These are phyloP conservation scores for Colletotrichum costaricense DNA, from an alignment of 2,329 filamentous ascomycete genomes.

Conservation along the genomic window DNA sequence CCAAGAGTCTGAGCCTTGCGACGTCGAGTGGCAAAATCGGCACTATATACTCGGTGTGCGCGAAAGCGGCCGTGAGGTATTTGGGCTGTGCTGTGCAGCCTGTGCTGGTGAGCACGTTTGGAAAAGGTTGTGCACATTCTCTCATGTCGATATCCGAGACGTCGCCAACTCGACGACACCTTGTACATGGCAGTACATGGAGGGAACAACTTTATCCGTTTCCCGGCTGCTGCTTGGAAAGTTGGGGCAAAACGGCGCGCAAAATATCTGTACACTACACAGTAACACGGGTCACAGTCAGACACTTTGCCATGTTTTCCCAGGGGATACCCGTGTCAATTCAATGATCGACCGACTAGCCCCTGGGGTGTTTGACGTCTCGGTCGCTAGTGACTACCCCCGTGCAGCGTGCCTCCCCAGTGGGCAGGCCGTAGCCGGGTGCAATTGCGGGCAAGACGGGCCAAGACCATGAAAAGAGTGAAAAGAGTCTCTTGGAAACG, in stretches of 20 bases:
- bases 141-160: slow-evolving; percentile 24
- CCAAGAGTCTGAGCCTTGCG: background rate
- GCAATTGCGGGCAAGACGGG: background rate
- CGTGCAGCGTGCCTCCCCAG: no score
- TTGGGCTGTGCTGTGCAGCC: background rate
- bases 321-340: slow-evolving; percentile 19
- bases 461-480: background rate
- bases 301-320: background rate
- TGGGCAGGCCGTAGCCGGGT: background rate
- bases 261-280: background rate
- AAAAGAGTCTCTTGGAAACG: background rate
- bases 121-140: background rate
- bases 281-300: background rate
- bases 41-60: background rate
- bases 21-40: background rate
- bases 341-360: slow-evolving; percentile 14
- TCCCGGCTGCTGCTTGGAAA: background rate
- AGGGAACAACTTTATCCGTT: background rate
- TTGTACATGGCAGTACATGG: background rate
- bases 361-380: slow-evolving; percentile 27
- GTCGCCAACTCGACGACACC: background rate
- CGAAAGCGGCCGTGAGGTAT: background rate
- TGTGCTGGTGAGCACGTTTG: slow-evolving; percentile 5
- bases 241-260: background rate
- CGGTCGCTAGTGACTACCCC: background rate